Base-by-base conservation (phyloP, 148 eudicot genomes). In the Linanthus parryae region DNA sequence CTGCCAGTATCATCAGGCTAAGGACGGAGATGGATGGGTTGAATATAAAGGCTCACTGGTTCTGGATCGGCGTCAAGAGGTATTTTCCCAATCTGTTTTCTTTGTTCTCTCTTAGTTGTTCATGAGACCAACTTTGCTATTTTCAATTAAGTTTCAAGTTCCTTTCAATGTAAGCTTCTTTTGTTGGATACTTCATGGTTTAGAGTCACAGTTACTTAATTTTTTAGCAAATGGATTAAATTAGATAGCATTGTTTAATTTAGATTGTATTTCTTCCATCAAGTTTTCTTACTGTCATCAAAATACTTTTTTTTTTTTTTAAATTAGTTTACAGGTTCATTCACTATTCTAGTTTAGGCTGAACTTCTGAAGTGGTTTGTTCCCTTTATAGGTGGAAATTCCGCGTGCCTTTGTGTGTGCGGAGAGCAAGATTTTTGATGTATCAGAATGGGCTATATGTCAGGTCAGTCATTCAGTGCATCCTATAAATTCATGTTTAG, bases 371-470 rank as follows among this genome's bases (percentile, higher is more conserved):
- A 14, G 30, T 59, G 58, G 10, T 52, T 44, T 49, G 19, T 42
- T 55, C 62, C 44, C 52, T 44, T 45, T 51, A 12, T 77, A 87
- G 94, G 80, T 79, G 71, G 96, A 92, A 69, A 88, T 92, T 54
- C 96, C 99, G 26, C 94, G 99, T 40, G 99, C 96, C 59, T 92
- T 92, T 63, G 99, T 92, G 36, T 84, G 98, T 66, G 94, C 94
- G 47, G 94, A 92, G 74, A 84, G 89, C 80, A 87, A 78, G 80
- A 84, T 92, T 25, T 92, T 92, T 64, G 90, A 92, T 57, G 96
- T 87, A 30, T 92, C 94, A 6, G 98, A 84, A 63, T 92, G 98
- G 98, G 94, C 98, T 29, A 87, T 84, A 65, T 87, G 98, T 59
- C 98, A 87, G 96, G 98, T 82, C 40, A 56, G 70, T 58, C 31